Conservation (phyloP, 495 filamentous ascomycete species). For the Evansstolkia leycettana region DNA sequence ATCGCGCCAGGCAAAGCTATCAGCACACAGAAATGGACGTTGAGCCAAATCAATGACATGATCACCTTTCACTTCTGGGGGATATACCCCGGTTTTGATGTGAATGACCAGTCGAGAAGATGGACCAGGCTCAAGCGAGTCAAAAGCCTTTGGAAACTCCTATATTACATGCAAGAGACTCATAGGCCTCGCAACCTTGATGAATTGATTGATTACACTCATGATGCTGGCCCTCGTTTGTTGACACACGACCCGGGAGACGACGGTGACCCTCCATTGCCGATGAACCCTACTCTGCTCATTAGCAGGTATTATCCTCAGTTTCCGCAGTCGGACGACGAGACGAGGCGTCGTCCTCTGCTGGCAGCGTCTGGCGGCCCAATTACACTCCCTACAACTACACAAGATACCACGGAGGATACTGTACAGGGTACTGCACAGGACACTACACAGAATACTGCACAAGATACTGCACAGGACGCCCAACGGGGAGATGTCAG, state of each 20-base stretch:
- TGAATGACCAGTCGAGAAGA: too few species aligned
- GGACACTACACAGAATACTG: too few species aligned
- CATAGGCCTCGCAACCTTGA: slow-evolving; percentile 7
- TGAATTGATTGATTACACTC: slow-evolving; percentile 9
- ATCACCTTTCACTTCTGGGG: slow-evolving; percentile 20
- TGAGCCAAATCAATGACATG: slow-evolving; percentile 1
- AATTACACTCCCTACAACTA: neutral
- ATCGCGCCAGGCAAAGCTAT: neutral
- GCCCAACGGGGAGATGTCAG: neutral
- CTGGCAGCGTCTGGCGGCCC: too few species aligned
- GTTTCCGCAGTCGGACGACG: neutral
- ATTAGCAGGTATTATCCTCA: slow-evolving; percentile 16
- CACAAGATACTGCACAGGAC: too few species aligned
- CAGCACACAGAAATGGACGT: neutral
- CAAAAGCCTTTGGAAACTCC: slow-evolving; percentile 12
- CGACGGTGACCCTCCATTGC: neutral
- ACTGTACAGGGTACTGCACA: too few species aligned
- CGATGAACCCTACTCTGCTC: slow-evolving; percentile 5
- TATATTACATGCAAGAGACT: slow-evolving; percentile 14
- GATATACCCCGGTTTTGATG: slow-evolving; percentile 7
- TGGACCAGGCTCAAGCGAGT: neutral
- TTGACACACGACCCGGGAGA: slow-evolving; percentile 10
- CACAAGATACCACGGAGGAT: neutral
- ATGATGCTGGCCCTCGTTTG: slow-evolving; percentile 26
- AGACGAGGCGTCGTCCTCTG: too few species aligned